phyloP scores from a whole-genome alignment of 352 stramenopile genomes.

The Globisporangium takayamanum region DNA sequence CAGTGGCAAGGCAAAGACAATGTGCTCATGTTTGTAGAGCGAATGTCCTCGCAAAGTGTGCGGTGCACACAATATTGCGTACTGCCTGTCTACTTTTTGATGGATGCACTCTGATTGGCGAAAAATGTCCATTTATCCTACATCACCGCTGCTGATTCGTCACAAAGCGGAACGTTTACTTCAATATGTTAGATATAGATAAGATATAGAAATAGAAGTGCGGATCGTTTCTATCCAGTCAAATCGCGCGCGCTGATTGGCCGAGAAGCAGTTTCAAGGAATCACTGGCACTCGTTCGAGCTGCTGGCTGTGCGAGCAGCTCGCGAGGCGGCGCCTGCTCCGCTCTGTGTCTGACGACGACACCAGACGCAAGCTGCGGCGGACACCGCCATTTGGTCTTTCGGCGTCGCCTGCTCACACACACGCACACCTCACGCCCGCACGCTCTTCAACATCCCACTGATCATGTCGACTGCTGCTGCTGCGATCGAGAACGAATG shows the following conservation, averaged over 20 bases:
- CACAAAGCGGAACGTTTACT: not conserved
- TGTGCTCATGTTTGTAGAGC: no score
- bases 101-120: no score
- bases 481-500: slow-evolving; percentile 40
- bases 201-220: not conserved
- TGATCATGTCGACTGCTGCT: slow-evolving; percentile 1
- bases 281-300: not conserved
- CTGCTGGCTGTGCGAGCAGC: not conserved
- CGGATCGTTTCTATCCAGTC: not conserved
- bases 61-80: no score
- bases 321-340: no score
- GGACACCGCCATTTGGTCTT: slow-evolving; percentile 24
- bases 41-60: no score
- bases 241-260: not conserved
- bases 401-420: slow-evolving; percentile 6
- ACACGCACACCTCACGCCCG: slow-evolving; percentile 1
- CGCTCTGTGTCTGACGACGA: slow-evolving; percentile 4
- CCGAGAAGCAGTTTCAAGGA: not conserved
- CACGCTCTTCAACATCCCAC: slow-evolving; percentile 6
- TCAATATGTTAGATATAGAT: slow-evolving; percentile 3
- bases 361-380: not conserved
- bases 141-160: no score
- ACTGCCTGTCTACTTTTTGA: no score
- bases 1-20: no score
- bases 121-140: no score